Evolutionary conservation across 768 basidiomycete genomes (phyloP), one percentile per base, ranked within the genome.

Genomic region (Tulasnella calospora): DNA sequence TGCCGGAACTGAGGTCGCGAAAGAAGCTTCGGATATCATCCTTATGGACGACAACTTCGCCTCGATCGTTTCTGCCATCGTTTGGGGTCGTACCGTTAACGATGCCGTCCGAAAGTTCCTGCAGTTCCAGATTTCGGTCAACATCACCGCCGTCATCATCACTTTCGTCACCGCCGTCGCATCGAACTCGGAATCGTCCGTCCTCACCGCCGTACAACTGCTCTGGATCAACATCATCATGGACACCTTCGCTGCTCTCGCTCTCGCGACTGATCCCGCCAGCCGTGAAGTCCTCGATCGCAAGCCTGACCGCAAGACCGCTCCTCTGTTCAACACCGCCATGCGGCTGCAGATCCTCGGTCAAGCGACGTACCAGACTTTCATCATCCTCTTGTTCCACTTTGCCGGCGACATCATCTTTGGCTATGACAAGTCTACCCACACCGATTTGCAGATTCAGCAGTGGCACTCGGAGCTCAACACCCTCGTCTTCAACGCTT

Each of bases 151-250:
- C 41, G 96, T 99, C 71, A 84, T 96, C 78, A 92, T 98, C 83
- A 98, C 97, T 15, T 96, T 95, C 81, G 89, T 97, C 79, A 90
- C 96, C 46, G 94, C 96, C 47, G 90, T 98, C 76, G 90, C 93
- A 0, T 96, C 95, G 23, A 80, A 83, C 8, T 82, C 89, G 75
- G 96, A 98, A 83, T 82, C 86, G 13, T 95, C 96, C 0, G 96
- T 95, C n/a, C 86, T 99, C 38, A 92, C 94, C 33, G 97, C 98
- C 41, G 98, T 99, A 0, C 98, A 99, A 83, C 86, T 99, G 7
- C 90, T 99, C 30, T 99, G 98, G 96, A 95, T 98, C 85, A 98
- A 98, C 87, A 92, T 99, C 80, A 97, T 97, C 84, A 97, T 97
- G 96, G 96, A 98, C 83, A 97, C 95, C 1, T 98, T 99, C 83